Evolutionary conservation across 2,329 filamentous ascomycete species (phyloP).

Genomic region (Berkeleyomyces basicola): DNA sequence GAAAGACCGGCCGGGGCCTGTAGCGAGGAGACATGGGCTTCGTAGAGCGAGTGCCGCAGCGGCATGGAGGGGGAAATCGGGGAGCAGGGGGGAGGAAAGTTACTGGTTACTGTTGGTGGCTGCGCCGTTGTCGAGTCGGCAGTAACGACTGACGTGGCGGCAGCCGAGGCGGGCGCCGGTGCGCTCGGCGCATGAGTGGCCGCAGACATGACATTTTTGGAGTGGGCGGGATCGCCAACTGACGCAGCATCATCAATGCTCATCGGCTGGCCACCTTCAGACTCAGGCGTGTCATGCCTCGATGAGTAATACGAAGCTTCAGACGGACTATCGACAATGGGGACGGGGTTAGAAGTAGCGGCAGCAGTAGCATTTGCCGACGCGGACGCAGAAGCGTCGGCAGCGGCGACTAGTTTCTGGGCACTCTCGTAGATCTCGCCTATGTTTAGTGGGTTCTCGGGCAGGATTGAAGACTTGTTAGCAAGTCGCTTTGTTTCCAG

Average conservation of each 20-base stretch:
- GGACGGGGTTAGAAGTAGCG: conserved; percentile 9
- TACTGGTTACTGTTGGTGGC: conserved; percentile 10
- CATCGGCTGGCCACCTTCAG: conserved; percentile 19
- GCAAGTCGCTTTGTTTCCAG: conserved; percentile 39
- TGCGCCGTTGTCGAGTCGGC: conserved; percentile 4
- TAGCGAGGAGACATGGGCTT: conserved; percentile 3
- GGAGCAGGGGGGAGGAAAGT: conserved; percentile 9
- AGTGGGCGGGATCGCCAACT: conserved; percentile 7
- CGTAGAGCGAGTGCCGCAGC: conserved; percentile 2
- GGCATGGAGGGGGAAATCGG: conserved; percentile 1
- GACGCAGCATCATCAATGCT: conserved; percentile 12
- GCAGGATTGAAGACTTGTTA: conserved; percentile 22
- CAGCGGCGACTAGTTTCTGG: conserved; percentile 45
- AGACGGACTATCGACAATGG: conserved; percentile 10
- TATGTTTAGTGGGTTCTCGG: conserved; percentile 40
- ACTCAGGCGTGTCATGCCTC: conserved; percentile 62
- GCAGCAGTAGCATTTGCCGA: conserved; percentile 40
- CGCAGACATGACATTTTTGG: not conserved
- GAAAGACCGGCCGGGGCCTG: conserved; percentile 1
- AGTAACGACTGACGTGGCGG: conserved; percentile 4
- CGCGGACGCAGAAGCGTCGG: conserved; percentile 8
- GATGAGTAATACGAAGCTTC: conserved; percentile 95
- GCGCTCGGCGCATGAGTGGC: not conserved
- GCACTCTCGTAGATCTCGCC: conserved; percentile 57
- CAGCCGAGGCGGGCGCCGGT: not conserved